These are phyloP conservation scores for Hibiscus trionum DNA, from an alignment of 345 rosid genomes.

Conservation along the genomic window DNA sequence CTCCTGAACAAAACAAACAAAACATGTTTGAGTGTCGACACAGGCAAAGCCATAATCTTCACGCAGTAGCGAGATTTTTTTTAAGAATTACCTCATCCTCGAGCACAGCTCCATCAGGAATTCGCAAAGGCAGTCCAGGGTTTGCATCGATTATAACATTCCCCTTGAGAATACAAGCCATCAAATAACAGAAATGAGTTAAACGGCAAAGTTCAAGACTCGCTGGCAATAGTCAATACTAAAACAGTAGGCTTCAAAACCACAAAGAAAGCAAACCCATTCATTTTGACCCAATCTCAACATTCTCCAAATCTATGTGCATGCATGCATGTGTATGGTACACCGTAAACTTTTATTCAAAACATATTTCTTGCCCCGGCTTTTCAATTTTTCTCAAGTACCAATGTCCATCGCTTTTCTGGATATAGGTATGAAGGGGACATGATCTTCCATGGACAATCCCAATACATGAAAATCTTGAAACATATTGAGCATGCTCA, in stretches of 20 bases:
- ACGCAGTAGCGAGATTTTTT: not conserved
- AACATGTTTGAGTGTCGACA: not conserved
- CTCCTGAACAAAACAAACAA: slow-evolving; percentile 23
- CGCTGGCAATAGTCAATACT: not conserved
- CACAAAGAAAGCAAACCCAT: not conserved
- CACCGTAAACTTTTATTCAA: not conserved
- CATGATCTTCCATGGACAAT: not conserved
- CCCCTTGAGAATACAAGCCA: slow-evolving; percentile 25
- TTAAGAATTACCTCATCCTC: slow-evolving; percentile 32
- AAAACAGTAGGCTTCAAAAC: not conserved
- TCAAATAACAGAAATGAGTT: not conserved
- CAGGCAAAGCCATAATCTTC: not conserved
- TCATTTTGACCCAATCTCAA: not conserved
- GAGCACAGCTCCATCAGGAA: slow-evolving; percentile 36
- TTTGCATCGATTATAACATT: slow-evolving; percentile 34
- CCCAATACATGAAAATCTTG: not conserved
- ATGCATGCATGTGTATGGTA: not conserved
- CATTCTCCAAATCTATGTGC: not conserved
- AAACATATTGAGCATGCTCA: not conserved
- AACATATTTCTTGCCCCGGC: not conserved
- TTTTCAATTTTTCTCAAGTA: not conserved
- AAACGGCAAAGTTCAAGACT: not conserved
- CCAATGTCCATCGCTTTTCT: not conserved
- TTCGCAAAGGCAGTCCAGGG: slow-evolving; percentile 38
- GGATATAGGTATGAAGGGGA: not conserved